Evolutionary conservation across 139 green algal species (phyloP).

Genomic region (Coccomyxa sp.): DNA sequence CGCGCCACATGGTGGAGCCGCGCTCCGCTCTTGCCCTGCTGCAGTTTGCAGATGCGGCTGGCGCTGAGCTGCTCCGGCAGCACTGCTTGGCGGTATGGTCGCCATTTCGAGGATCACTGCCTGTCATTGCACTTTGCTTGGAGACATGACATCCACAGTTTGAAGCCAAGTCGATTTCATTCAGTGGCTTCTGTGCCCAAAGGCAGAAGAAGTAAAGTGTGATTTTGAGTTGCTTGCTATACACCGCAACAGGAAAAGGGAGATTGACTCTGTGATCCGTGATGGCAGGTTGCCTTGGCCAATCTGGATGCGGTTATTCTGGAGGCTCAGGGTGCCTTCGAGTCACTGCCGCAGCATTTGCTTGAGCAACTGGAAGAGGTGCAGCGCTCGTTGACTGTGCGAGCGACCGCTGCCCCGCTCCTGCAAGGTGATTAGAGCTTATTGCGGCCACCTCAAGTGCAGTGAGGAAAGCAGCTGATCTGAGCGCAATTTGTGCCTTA

Average conservation of each 20-base stretch:
- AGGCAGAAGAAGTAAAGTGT: background rate
- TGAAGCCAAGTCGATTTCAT: background rate
- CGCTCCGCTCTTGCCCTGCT: conserved; percentile 66
- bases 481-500: background rate
- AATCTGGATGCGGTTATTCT: conserved; percentile 74
- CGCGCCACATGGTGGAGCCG: conserved; percentile 66
- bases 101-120: background rate
- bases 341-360: conserved; percentile 47
- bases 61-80: conserved; percentile 52
- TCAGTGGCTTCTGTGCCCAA: background rate
- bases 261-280: background rate
- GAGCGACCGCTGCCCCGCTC: background rate
- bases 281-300: conserved; percentile 36
- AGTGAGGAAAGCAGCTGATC: background rate
- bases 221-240: background rate
- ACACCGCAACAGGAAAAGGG: background rate
- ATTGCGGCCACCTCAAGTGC: too few species aligned
- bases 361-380: conserved; percentile 52
- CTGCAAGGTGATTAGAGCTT: background rate
- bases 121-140: background rate
- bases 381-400: background rate
- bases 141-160: background rate
- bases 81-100: conserved; percentile 52
- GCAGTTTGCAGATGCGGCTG: conserved; percentile 73
- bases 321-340: conserved; percentile 43